Evolutionary conservation across 371 early-diverging fungal species (phyloP), one percentile per base, ranked within the genome.

Genomic region (Mortierella sp.): DNA sequence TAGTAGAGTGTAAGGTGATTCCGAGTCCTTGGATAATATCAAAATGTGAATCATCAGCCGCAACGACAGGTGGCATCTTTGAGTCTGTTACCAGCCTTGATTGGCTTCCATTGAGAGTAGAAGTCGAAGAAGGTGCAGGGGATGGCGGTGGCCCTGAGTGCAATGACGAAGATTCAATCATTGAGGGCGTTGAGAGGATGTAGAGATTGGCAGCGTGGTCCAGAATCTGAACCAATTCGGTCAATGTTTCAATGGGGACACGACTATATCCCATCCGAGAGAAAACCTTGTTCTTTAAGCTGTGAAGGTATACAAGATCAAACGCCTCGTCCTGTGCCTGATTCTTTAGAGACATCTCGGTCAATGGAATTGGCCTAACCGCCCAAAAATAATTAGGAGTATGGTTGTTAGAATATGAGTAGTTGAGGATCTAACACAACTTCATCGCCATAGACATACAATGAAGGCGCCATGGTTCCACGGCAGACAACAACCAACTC

Each of bases 281-380:
- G 8, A 93, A 84, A 17, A 94, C 88, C 68, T 94, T 91, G 29
- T 71, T 87, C 72, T 93, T 89, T 26, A 94, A 79, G 28, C 86
- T 86, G 49, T 59, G 87, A 32, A 96, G 80, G 5, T 91, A 86
- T 9, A 90, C 90, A 19, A 94, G 89, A 71, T 96, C 96, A 73
- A 95, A 94, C 7, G 88, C 88, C 56, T 94, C 95, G 64, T 95
- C 95, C 5, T 87, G 85, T 45, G 91, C 89, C 7, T 93, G 83
- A 43, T 92, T 91, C 66, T 93, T 93, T 23, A 89, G 80, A 1
- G 91, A 86, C 83, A 92, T 80, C 3, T 85, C 83, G 2, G 87
- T 68, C 12, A 90, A 89, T 5, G 93, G 89, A 51, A 88, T 69
- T 12, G 80, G 80, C 22, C 80, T 31, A 23, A 56, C n/a, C 47